Evolutionary conservation across 2,329 filamentous ascomycete species (phyloP).

Genomic region (Colletotrichum truncatum): DNA sequence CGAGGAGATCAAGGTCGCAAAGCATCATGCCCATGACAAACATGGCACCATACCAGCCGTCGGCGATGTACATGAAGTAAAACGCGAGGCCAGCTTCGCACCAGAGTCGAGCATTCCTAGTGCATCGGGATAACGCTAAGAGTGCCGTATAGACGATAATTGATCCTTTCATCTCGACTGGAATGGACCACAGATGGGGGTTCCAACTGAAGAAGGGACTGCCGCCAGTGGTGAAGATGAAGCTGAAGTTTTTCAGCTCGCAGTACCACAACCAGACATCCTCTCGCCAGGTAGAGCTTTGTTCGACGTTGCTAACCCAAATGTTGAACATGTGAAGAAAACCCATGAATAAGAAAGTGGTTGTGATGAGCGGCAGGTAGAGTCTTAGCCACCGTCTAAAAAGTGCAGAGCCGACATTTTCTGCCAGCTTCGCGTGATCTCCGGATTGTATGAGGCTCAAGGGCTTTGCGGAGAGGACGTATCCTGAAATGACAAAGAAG

Average conservation of each 20-base stretch:
- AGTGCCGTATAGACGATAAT: constrained; percentile 68
- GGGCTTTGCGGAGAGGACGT: constrained; percentile 62
- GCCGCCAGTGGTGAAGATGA: constrained; percentile 48
- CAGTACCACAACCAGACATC: constrained; percentile 60
- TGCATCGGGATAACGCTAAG: constrained; percentile 45
- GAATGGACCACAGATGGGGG: constrained; percentile 71
- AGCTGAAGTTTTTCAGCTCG: constrained; percentile 54
- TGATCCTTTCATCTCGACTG: constrained; percentile 71
- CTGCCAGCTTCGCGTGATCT: constrained; percentile 50
- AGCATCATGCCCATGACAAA: constrained; percentile 33
- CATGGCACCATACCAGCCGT: constrained; percentile 49
- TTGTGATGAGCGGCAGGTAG: constrained; percentile 61
- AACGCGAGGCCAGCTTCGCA: constrained; percentile 40
- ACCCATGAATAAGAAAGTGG: constrained; percentile 60
- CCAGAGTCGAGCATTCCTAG: constrained; percentile 41
- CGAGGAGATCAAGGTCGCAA: constrained; percentile 52
- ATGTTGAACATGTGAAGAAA: constrained; percentile 36
- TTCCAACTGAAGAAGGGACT: constrained; percentile 56
- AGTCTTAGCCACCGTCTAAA: constrained; percentile 61
- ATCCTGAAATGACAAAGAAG: constrained; percentile 68
- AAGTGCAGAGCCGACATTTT: constrained; percentile 55
- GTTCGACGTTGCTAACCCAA: constrained; percentile 48
- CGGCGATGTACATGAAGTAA: constrained; percentile 45
- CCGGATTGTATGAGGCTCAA: constrained; percentile 54
- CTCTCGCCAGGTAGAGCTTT: constrained; percentile 50